Evolutionary conservation across 148 eudicot species (phyloP).

Genomic region (Dianthus caryophyllus): DNA sequence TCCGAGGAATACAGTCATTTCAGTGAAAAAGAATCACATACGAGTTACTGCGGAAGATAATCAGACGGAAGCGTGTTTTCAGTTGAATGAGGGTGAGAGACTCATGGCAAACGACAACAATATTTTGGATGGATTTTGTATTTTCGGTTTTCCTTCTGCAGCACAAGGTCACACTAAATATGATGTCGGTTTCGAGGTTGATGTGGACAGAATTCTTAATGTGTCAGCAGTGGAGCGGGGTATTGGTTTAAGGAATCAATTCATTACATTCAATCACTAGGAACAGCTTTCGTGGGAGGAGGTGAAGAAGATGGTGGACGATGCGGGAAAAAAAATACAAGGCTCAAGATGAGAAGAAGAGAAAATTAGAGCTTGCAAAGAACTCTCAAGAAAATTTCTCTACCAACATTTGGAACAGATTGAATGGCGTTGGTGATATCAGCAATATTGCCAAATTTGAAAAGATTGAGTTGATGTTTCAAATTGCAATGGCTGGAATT

Average conservation of each 20-base stretch:
- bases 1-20: slow-evolving; percentile 18
- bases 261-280: slow-evolving; percentile 8
- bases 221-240: slow-evolving; percentile 18
- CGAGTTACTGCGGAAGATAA: not conserved
- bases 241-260: not conserved
- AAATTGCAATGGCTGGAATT: no score
- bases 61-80: not conserved
- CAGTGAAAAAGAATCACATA: not conserved
- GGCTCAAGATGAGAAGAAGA: slow-evolving; percentile 16
- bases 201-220: slow-evolving; percentile 22
- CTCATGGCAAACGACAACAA: slow-evolving; percentile 17
- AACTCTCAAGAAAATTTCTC: not conserved
- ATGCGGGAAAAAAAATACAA: slow-evolving; percentile 21
- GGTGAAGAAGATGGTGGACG: slow-evolving; percentile 18
- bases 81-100: slow-evolving; percentile 22
- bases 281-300: slow-evolving; percentile 5
- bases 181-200: slow-evolving; percentile 13
- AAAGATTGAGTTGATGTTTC: no score
- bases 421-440: no score
- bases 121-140: slow-evolving; percentile 2
- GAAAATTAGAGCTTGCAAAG: not conserved
- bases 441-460: no score
- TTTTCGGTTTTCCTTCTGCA: slow-evolving; percentile 15
- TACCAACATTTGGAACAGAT: no score
- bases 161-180: not conserved